Conservation (phyloP, 2,329 filamentous ascomycete genomes). For the Sporothrix sp. region DNA sequence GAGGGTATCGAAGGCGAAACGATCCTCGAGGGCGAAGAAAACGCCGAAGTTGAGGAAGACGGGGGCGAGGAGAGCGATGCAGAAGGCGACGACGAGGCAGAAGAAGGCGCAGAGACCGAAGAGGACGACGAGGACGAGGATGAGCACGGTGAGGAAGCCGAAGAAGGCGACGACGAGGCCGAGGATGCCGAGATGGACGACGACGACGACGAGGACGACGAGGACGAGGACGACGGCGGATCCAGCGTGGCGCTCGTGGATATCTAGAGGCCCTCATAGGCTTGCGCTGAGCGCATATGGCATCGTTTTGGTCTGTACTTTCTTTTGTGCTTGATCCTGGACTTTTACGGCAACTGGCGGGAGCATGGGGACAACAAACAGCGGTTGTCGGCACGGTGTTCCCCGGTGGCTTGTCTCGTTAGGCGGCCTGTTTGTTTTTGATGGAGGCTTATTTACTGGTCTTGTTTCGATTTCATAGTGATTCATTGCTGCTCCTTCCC, state of each 20-base stretch:
- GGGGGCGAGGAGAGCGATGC: constrained; percentile 13
- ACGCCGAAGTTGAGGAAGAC: neutral
- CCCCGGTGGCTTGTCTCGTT: too few species aligned
- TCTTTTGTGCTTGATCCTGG: neutral
- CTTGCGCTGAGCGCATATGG: too few species aligned
- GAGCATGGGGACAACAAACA: too few species aligned
- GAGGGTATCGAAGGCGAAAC: too few species aligned
- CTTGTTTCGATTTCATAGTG: too few species aligned
- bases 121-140: neutral
- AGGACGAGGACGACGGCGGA: neutral
- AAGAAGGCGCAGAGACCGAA: neutral
- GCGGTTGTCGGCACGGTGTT: too few species aligned
- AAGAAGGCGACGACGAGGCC: constrained; percentile 11
- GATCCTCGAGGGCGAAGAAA: neutral
- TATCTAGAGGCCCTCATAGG: too few species aligned
- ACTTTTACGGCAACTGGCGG: too few species aligned
- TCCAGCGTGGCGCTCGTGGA: constrained; percentile 1
- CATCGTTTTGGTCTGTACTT: neutral
- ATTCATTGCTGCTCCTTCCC: too few species aligned
- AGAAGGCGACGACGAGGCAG: constrained; percentile 19
- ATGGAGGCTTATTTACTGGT: too few species aligned
- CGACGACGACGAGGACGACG: neutral
- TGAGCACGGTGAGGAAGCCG: constrained; percentile 6
- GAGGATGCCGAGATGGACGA: constrained; percentile 18
- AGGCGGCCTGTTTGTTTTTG: too few species aligned